phyloP scores from a whole-genome alignment of 495 filamentous ascomycete species.

The Aspergillus mulundensis region DNA sequence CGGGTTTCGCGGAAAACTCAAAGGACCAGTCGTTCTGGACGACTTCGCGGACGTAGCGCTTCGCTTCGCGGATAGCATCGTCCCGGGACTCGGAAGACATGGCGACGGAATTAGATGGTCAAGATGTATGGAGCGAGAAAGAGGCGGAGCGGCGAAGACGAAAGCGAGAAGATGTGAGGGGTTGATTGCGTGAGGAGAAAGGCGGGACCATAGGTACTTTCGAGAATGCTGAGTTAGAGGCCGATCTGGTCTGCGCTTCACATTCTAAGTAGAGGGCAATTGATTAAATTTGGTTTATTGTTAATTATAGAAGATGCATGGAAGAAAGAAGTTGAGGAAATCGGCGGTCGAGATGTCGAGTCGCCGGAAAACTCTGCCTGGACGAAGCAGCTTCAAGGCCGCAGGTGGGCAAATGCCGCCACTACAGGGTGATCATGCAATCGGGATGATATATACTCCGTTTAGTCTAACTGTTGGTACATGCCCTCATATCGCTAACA shows the following conservation, averaged over 20 bases:
- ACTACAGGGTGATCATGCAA: constrained; percentile 1
- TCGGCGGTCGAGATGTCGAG: constrained; percentile 14
- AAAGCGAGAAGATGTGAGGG: constrained; percentile 3
- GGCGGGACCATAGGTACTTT: not conserved
- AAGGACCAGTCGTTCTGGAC: constrained; percentile 45
- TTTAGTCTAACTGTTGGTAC: constrained; percentile 19
- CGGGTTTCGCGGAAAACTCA: constrained; percentile 27
- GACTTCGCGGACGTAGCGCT: constrained; percentile 37
- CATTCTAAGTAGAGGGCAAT: not conserved
- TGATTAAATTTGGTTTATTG: no score
- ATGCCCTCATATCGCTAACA: constrained; percentile 20
- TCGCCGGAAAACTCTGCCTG: constrained; percentile 8
- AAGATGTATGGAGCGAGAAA: not conserved
- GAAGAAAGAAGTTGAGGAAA: not conserved
- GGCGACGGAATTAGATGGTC: constrained; percentile 2
- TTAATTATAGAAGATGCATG: no score
- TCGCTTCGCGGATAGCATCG: constrained; percentile 40
- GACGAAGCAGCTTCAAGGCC: not conserved
- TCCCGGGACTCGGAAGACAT: constrained; percentile 37
- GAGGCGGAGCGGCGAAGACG: not conserved
- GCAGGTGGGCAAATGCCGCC: not conserved
- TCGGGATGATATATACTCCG: constrained; percentile 3
- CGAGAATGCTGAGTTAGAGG: not conserved
- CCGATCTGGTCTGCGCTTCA: not conserved
- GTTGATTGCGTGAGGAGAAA: constrained; percentile 15